phyloP scores from a whole-genome alignment of 2,329 filamentous ascomycete genomes.

The Phyllosticta capitalensis region DNA sequence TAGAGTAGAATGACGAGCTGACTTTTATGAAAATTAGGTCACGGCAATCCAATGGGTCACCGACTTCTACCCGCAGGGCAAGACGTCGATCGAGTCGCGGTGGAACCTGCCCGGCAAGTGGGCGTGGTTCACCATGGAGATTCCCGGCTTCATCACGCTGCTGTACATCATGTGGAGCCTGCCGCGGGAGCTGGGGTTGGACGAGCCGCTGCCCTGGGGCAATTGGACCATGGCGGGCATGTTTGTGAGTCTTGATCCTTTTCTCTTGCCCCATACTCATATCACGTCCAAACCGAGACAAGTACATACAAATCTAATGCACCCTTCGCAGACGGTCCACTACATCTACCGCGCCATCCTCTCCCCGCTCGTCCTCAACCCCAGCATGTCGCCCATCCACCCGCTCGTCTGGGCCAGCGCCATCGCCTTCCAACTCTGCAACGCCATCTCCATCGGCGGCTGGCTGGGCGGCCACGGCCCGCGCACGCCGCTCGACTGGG shows the following conservation, averaged over 20 bases:
- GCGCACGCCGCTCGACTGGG: slow-evolving; percentile 47
- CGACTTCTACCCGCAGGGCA: slow-evolving; percentile 85
- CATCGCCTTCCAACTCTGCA: slow-evolving; percentile 66
- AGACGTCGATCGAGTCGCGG: slow-evolving; percentile 65
- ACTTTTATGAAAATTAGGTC: slow-evolving; percentile 42
- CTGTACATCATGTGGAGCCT: slow-evolving; percentile 70
- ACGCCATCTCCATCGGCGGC: slow-evolving; percentile 65
- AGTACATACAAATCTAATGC: not conserved
- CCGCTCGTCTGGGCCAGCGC: slow-evolving; percentile 55
- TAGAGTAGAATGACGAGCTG: not conserved
- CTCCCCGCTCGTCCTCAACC: slow-evolving; percentile 68
- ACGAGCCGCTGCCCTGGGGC: slow-evolving; percentile 55
- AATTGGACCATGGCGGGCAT: slow-evolving; percentile 67
- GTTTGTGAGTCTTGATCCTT: slow-evolving; percentile 38
- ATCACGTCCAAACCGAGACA: not conserved
- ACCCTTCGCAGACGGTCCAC: slow-evolving; percentile 55
- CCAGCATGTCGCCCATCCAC: slow-evolving; percentile 88
- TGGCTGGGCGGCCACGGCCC: slow-evolving; percentile 79
- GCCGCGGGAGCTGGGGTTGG: slow-evolving; percentile 48
- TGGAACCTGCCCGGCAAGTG: slow-evolving; percentile 84
- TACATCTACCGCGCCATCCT: slow-evolving; percentile 85
- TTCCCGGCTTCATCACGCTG: slow-evolving; percentile 64
- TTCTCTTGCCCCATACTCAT: not conserved
- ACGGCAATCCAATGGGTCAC: slow-evolving; percentile 62
- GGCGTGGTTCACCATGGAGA: slow-evolving; percentile 85